Percentiles rank a stretch among this genome's conserved stretches.
phyloP scores from a whole-genome alignment of 2,329 filamentous ascomycete species.

The Pestalotiopsis fici region DNA sequence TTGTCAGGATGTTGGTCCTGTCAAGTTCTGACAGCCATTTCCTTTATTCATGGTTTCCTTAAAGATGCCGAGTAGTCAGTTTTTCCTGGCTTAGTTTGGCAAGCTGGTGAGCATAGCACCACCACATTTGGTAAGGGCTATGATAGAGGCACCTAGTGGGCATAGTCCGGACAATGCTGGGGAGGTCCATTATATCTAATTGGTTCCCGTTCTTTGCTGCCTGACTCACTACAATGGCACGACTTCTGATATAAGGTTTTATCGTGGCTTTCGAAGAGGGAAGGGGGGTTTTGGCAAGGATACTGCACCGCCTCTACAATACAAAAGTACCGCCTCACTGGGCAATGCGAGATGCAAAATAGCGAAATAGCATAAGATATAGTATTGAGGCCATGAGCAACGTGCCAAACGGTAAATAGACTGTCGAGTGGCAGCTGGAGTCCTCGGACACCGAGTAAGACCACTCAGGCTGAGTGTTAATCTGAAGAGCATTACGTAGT shows the following conservation, averaged over 20 bases:
- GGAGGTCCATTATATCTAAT: background rate
- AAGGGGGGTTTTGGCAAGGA: background rate
- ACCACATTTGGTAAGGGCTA: background rate
- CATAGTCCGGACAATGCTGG: background rate
- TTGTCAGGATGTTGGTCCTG: background rate
- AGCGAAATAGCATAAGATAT: background rate
- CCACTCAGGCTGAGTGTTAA: background rate
- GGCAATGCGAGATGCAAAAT: no score
- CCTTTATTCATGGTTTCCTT: background rate
- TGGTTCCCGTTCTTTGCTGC: background rate
- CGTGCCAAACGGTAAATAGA: background rate
- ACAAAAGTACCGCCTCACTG: no score
- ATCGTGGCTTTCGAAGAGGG: background rate
- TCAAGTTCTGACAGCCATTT: background rate
- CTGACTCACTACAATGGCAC: background rate
- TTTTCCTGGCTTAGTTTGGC: background rate
- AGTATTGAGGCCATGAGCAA: background rate
- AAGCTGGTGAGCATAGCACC: background rate
- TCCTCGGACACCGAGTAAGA: background rate
- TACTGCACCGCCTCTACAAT: no score
- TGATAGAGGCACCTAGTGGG: background rate
- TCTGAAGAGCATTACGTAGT: background rate
- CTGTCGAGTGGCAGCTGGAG: background rate
- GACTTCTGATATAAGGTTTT: background rate
- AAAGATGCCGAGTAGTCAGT: background rate